Evolutionary conservation across 345 rosid species (phyloP), one percentile per base, ranked within the genome.

Genomic region (Cardamine occulta): DNA sequence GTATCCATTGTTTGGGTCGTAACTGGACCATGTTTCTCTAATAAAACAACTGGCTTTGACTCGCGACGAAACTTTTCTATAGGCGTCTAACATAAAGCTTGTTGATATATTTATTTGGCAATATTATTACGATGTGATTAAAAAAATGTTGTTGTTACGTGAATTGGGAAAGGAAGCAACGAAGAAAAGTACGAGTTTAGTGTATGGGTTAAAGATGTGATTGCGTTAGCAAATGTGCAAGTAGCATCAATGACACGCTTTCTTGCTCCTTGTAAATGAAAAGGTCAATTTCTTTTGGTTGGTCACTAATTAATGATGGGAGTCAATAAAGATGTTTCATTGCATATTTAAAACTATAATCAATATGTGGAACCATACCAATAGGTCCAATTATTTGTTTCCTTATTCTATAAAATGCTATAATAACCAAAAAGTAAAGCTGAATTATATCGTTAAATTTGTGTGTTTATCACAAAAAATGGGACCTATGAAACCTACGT

Each of bases 161-260:
- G 52, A 42, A 42, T 42, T 48, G 52, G 63, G 75, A 15, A 17
- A n/a, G 58, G 71, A 70, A 55, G 75, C 66, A 77, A 77, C 75
- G 71, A 77, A 48, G 59, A 70, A 76, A 76, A 63, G 66, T 63
- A 32, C 17, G 69, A 60, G 74, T 29, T 68, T 61, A 42, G 44
- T 75, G 70, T 45, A 63, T 77, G 80, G 80, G 66, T 77, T 69
- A 54, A 77, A 77, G 75, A 35, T 76, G 45, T 70, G 71, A 39
- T 70, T 63, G 75, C 71, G 75, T 76, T 76, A 54, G 53, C 75
- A 63, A 76, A 62, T 34, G 8, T 69, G 70, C 70, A 76, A 76
- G 80, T 70, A 70, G 59, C n/a, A 61, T 29, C 48, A 8, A 7
- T 34, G 2, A 77, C 80, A 77, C 72, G 72, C 63, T 76, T 61